Conservation (phyloP, 768 basidiomycete species). For the Agaricus blazei region DNA sequence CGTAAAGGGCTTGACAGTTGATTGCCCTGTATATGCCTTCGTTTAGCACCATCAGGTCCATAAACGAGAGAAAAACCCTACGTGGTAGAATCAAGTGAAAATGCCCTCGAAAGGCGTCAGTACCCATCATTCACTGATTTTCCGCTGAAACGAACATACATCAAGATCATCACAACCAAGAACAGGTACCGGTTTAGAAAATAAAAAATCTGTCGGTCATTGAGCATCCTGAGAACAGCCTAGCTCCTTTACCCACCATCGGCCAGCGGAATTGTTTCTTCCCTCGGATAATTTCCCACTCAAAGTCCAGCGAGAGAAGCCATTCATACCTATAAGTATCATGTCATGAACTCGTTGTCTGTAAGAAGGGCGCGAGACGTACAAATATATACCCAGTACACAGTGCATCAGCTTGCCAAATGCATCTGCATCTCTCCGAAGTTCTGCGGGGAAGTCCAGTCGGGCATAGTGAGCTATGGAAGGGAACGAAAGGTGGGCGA, state of each 20-base stretch:
- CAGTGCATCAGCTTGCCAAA: conserved; percentile 53
- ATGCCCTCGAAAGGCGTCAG: conserved; percentile 27
- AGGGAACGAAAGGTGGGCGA: conserved; percentile 1
- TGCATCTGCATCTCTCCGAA: conserved; percentile 38
- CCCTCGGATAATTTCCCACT: conserved; percentile 54
- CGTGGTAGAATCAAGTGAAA: conserved; percentile 46
- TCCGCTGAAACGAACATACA: conserved; percentile 38
- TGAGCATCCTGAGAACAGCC: background rate
- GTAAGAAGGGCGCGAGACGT: conserved; percentile 14
- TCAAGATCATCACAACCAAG: conserved; percentile 61
- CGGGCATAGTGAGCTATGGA: conserved; percentile 30
- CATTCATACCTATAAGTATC: conserved; percentile 50
- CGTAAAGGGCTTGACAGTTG: conserved; percentile 59
- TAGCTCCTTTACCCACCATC: conserved; percentile 36
- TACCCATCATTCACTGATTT: conserved; percentile 6
- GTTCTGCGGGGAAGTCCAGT: conserved; percentile 50
- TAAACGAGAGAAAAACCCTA: conserved; percentile 17
- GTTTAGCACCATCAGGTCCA: background rate
- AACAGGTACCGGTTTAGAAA: conserved; percentile 63
- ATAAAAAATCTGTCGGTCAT: conserved; percentile 48
- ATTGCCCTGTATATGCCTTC: conserved; percentile 31
- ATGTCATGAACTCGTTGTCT: background rate
- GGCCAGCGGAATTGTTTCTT: conserved; percentile 63
- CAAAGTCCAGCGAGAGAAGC: conserved; percentile 55
- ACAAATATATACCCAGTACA: conserved; percentile 54